Evolutionary conservation across 2,329 filamentous ascomycete species (phyloP), one percentile per base, ranked within the genome.

Genomic region (Talaromyces verruculosus): DNA sequence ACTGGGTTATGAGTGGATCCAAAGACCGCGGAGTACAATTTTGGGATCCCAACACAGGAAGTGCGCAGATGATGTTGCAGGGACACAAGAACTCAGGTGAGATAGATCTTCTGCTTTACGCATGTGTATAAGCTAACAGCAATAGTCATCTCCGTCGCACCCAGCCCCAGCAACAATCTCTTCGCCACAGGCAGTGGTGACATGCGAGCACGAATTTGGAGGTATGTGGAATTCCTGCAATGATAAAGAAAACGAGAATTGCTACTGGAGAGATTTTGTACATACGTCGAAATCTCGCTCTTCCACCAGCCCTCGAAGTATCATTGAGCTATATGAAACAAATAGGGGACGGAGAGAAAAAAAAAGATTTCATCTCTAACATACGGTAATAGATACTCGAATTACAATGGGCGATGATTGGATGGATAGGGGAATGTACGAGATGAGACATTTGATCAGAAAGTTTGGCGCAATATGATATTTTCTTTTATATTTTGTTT

Each of bases 21-120:
- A 99, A 99, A 83, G 95, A 99, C 76, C 88, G 95, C 61, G 94
- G 95, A 59, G 95, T 99, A 25, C 95, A 98, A 77, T 98, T 99
- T 84, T 99, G 95, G 95, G 94, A 99, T 75, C 94, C 95, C 22
- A 87, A 90, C 73, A 97, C 93, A 22, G 95, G 94, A 41, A 90
- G 91, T 71, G 96, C 94, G 0, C 94, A 98, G 81, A 90, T 99
- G 77, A 98, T 98, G 95, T 86, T 99, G 68, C 95, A 98, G 79
- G 95, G 95, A 30, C 95, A 99, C 78, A 98, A 98, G 85, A 98
- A 98, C 81, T 97, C 92, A 11, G 87, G 87, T 88, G 78, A 73
- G 84, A 80, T 15, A 22, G 13, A 15, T 22, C 2, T 35, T 47
- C 11, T 35, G 17, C 13, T n/a, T 61, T 19, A 17, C 47, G 30